phyloP scores from a whole-genome alignment of 768 basidiomycete species.

The Favolaschia claudopus region DNA sequence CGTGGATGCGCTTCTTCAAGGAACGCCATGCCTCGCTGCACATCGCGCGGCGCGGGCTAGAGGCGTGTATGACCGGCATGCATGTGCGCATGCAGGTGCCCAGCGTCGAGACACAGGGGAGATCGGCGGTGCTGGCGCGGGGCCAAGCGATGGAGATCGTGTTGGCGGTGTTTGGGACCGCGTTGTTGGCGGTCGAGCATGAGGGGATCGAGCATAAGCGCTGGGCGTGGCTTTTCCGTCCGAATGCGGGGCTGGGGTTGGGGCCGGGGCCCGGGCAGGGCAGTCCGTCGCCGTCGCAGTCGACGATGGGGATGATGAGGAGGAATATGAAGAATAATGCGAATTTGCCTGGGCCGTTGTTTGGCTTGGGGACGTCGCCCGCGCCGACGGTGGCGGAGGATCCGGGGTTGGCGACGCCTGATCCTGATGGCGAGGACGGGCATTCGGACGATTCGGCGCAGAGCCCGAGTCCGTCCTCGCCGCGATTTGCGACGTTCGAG shows the following conservation, averaged over 20 bases:
- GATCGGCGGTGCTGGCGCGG: constrained; percentile 18
- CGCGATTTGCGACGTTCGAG: neutral
- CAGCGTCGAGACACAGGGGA: neutral
- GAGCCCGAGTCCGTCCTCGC: neutral
- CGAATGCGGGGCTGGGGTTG: neutral
- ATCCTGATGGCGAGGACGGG: neutral
- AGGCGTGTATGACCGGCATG: constrained; percentile 23
- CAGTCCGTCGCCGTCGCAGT: no score
- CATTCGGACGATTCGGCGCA: constrained; percentile 20
- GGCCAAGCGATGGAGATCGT: constrained; percentile 31
- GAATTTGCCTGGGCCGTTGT: neutral
- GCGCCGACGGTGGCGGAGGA: neutral
- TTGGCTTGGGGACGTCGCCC: neutral
- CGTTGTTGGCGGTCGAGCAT: constrained; percentile 29
- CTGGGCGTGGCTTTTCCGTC: constrained; percentile 28
- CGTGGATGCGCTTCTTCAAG: constrained; percentile 31
- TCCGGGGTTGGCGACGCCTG: constrained; percentile 3
- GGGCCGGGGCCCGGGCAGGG: no score
- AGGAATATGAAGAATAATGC: no score
- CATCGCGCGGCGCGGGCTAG: constrained; percentile 29
- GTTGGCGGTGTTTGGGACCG: constrained; percentile 22
- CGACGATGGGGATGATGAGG: no score
- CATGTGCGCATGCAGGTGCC: constrained; percentile 22
- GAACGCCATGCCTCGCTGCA: constrained; percentile 29
- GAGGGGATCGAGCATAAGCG: constrained; percentile 28